Conservation (phyloP, 306 rosid genomes). For the Macrotyloma uniflorum region DNA sequence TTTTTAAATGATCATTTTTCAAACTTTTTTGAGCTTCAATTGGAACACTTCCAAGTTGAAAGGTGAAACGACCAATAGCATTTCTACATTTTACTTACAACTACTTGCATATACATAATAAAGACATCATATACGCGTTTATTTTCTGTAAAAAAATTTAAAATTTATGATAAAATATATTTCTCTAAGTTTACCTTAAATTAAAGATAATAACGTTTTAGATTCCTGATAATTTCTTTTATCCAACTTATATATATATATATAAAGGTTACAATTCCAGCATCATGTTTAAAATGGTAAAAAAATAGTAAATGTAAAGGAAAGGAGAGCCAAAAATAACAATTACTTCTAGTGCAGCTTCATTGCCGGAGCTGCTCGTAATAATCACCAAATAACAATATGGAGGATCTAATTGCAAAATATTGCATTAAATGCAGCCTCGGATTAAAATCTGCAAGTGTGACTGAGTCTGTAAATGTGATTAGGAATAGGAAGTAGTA, state of each 20-base stretch:
- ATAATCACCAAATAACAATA: neutral
- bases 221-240: no score
- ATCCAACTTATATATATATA: no score
- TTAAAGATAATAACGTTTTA: no score
- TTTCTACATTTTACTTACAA: neutral
- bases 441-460: neutral
- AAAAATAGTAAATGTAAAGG: neutral
- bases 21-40: no score
- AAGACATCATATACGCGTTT: no score
- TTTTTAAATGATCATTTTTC: no score
- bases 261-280: neutral
- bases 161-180: no score
- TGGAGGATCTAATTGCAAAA: slow-evolving; percentile 4
- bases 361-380: neutral
- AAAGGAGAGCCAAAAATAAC: neutral
- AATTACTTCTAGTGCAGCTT: neutral
- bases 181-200: no score
- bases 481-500: neutral
- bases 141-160: no score
- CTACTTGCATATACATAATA: neutral
- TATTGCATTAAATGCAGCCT: slow-evolving; percentile 11
- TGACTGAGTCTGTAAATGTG: neutral
- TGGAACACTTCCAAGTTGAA: no score
- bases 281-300: neutral
- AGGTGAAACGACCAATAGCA: neutral